Base-by-base conservation (phyloP, 140 eudicot genomes). In the Stevia rebaudiana region DNA sequence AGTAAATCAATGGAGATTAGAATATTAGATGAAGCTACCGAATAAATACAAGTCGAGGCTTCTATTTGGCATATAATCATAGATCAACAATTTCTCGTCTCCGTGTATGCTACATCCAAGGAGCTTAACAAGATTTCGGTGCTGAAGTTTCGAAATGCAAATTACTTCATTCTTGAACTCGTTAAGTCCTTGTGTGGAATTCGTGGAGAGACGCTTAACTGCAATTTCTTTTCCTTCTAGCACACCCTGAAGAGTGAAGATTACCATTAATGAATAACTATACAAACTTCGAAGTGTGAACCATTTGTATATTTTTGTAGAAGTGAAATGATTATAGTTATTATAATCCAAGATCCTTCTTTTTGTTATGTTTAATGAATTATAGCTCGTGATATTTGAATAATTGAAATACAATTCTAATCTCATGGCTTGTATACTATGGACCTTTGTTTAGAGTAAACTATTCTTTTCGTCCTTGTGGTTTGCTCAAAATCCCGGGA, bases 71-170 rank as follows among this genome's bases (percentile, higher is more conserved):
- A 72, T 52, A 42, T 63, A 63, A 25, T 72, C 72, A 11, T 72
- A 72, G 52, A 72, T 43, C 57, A 72, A 46, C 24, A 63, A 10
- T 42, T 42, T 72, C 33, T 72, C 77, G 0, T 52, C 57, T 41
- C 77, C 77, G 8, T 53, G 24, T 3, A 63, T 63, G 71, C 77
- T 40, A 43, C 72, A 72, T 3, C 71, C 77, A 0, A 72, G 57
- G 10, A 72, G 49, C 55, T 23, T 72, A 13, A 74, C 73, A 23
- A 64, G 73, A 67, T 67, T 74, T 16, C 79, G 54, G 35, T 75
- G 77, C 17, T 72, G 77, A 64, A 72, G 77, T 53, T 63, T 72
- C 11, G 77, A 64, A 42, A 72, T 47, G 61, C 56, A 69, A 1
- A 62, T 57, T 8, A 57, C 63, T 62, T 62, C 68, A 42, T 62